Evolutionary conservation across 495 filamentous ascomycete species (phyloP).

Genomic region (Daldinia caldariorum): DNA sequence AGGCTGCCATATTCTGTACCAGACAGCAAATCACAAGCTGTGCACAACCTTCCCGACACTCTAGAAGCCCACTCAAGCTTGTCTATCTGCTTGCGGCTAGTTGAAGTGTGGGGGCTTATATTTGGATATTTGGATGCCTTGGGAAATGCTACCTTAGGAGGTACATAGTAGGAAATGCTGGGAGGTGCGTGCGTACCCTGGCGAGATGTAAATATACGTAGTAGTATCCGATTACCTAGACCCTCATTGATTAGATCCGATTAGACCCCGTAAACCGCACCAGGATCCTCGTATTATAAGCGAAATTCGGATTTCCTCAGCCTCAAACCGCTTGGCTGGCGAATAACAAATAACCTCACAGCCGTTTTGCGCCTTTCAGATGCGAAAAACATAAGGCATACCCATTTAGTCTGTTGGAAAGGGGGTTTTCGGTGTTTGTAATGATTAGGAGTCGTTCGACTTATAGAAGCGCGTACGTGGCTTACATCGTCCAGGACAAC

Average conservation of each 20-base stretch:
- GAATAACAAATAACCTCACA: not conserved
- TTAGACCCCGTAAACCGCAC: not conserved
- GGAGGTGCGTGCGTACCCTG: not conserved
- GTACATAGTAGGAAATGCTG: no score
- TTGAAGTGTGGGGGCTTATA: not conserved
- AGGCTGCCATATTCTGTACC: conserved; percentile 4
- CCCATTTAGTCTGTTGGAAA: not conserved
- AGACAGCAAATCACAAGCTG: no score
- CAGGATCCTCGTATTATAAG: conserved; percentile 25
- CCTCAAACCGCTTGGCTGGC: conserved; percentile 8
- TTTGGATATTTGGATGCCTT: conserved; percentile 6
- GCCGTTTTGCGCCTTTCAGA: not conserved
- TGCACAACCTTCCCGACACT: not conserved
- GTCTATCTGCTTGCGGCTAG: not conserved
- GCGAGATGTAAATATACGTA: not conserved
- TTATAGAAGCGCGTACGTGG: not conserved
- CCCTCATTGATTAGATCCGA: no score
- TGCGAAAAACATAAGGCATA: not conserved
- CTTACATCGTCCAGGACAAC: not conserved
- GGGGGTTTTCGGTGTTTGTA: not conserved
- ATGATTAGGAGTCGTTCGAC: not conserved
- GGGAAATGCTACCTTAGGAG: no score
- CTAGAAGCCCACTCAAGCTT: not conserved
- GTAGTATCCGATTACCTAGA: no score
- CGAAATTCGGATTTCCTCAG: conserved; percentile 29